Evolutionary conservation across 1,284 basidiomycete genomes (phyloP), one percentile per base, ranked within the genome.

Genomic region (Rhodotorula mucilaginosa): DNA sequence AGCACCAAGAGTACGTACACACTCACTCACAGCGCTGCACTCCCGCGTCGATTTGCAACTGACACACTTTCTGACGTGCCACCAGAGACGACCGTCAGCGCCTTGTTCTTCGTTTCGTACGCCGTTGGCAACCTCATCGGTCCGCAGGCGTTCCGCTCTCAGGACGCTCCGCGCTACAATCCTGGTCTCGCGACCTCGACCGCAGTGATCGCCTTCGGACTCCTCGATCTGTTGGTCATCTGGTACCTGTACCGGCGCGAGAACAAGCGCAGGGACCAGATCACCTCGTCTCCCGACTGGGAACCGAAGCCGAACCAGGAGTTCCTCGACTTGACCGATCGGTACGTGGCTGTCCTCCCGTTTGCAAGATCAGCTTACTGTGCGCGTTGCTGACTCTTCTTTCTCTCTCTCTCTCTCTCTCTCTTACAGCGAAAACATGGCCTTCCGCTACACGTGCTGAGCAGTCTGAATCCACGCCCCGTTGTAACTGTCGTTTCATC

Each of bases 71-170:
- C 5, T 57, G 54, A 44, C 68, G 34, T 51, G 1, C 19, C 23
- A 19, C 21, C 66, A 70, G 52, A 71, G 56, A 60, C 65, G 23
- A 67, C 65, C 57, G 66, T 68, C n/a, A 49, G 26, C 34, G 56
- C 69, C 13, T 12, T 68, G 3, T 68, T 71, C 49, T 64, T 71
- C n/a, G 49, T 71, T 26, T 23, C 19, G 19, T 71, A 71, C 61
- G 54, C 52, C 6, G 62, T 71, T 8, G 69, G 69, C 26, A 71
- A 71, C 29, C 44, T 69, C 8, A 47, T 54, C 31, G 62, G 49
- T 56, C 65, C 65, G 1, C 65, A 67, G 44, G 57, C 59, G 3
- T 67, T 61, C 59, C 59, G 58, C 23, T 44, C 44, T 12, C 13
- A 61, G 13, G 65, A 67, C 18, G 65, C 65, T 3, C 65, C 65